Conservation (phyloP, 2,329 filamentous ascomycete genomes). For the Nannizziopsis arthrosporioides region DNA sequence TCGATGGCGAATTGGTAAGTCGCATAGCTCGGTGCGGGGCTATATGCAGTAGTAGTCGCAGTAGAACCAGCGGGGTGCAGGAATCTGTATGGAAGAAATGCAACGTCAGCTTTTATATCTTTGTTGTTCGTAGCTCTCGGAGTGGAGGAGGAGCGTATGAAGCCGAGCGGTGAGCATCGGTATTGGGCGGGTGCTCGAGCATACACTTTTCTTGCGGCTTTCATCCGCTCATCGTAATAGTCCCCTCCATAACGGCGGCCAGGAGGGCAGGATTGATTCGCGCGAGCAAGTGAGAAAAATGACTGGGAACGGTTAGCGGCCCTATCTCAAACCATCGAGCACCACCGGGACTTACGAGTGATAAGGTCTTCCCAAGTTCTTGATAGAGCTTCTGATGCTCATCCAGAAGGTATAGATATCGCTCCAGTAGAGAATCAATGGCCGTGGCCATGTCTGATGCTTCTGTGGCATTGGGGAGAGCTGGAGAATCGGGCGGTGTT, state of each 20-base stretch:
- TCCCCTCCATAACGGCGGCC: constrained; percentile 38
- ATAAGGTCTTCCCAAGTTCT: constrained; percentile 28
- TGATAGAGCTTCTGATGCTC: constrained; percentile 32
- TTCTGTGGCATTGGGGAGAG: constrained; percentile 12
- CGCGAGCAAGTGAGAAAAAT: constrained; percentile 39
- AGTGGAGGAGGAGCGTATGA: too few species aligned
- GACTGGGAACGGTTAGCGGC: constrained; percentile 26
- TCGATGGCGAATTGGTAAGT: too few species aligned
- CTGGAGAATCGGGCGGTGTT: constrained; percentile 15
- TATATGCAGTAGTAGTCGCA: too few species aligned
- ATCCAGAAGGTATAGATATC: constrained; percentile 35
- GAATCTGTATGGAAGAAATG: too few species aligned
- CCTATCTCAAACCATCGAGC: neutral
- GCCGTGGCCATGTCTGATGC: constrained; percentile 21
- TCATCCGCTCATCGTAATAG: constrained; percentile 42
- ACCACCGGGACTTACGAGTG: constrained; percentile 25
- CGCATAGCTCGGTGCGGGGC: too few species aligned
- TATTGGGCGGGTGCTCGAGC: neutral
- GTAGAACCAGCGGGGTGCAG: too few species aligned
- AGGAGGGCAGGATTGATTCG: constrained; percentile 37
- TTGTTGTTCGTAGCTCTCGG: too few species aligned
- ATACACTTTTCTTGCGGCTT: constrained; percentile 34
- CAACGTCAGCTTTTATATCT: too few species aligned
- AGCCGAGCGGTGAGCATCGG: neutral
- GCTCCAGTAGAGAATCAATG: constrained; percentile 33